phyloP scores from a whole-genome alignment of 768 basidiomycete genomes.

The button mushroom (Agaricus bisporus) region DNA sequence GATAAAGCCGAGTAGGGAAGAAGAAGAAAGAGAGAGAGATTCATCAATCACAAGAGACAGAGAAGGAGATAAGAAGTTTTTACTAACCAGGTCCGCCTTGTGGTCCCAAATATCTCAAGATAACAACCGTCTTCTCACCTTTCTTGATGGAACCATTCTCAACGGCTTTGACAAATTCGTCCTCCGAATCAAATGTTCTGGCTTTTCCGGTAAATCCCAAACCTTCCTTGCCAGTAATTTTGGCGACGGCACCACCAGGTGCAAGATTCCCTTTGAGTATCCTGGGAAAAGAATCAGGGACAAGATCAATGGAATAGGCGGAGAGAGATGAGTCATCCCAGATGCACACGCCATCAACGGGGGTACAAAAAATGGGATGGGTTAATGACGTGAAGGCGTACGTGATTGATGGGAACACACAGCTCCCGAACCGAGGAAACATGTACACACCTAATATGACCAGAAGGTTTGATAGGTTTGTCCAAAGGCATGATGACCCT shows the following conservation, averaged over 20 bases:
- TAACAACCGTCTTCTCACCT: constrained; percentile 95
- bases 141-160: constrained; percentile 84
- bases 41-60: constrained; percentile 7
- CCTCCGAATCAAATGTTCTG: constrained; percentile 87
- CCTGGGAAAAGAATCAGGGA: constrained; percentile 28
- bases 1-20: neutral
- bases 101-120: constrained; percentile 93
- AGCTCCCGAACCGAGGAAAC: neutral
- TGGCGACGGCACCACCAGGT: constrained; percentile 92
- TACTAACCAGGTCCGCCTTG: constrained; percentile 89
- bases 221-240: constrained; percentile 96
- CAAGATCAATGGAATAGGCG: neutral
- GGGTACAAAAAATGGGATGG: constrained; percentile 1
- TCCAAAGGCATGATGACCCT: constrained; percentile 84
- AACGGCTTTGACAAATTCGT: constrained; percentile 81
- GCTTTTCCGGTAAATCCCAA: constrained; percentile 87
- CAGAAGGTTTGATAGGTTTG: constrained; percentile 83
- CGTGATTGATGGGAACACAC: neutral
- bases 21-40: neutral
- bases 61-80: constrained; percentile 7
- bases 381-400: constrained; percentile 1
- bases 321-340: neutral
- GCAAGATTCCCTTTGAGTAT: constrained; percentile 91
- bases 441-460: constrained; percentile 72
- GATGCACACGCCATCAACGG: neutral